Evolutionary conservation across 345 rosid species (phyloP).

Genomic region (Salix caprea): DNA sequence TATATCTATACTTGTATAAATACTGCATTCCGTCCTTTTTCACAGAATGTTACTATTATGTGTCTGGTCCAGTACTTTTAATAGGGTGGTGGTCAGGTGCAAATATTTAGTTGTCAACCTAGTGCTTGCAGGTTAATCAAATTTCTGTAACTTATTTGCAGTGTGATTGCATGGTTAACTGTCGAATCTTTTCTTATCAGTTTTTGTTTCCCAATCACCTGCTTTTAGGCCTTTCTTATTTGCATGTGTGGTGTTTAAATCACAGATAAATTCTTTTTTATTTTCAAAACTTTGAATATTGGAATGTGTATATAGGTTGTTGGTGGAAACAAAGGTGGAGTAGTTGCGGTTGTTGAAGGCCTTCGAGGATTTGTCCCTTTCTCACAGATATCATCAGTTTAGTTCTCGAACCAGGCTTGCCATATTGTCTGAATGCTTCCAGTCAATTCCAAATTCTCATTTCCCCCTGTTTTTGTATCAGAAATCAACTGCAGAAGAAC

Average conservation of each 20-base stretch:
- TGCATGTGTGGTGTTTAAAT: not conserved
- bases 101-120: not conserved
- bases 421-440: not conserved
- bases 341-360: conserved; percentile 79
- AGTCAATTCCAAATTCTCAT: not conserved
- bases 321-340: conserved; percentile 88
- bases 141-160: not conserved
- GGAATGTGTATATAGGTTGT: conserved; percentile 50
- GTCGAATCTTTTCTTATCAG: too few species aligned
- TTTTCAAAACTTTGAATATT: not conserved
- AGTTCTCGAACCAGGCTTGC: conserved; percentile 18
- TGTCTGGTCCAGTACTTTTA: not conserved
- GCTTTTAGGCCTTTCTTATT: not conserved
- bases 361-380: conserved; percentile 92
- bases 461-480: conserved; percentile 18
- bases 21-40: not conserved
- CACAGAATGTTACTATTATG: not conserved
- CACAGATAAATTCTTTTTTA: not conserved
- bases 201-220: not conserved
- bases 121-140: not conserved
- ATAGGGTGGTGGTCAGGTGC: not conserved
- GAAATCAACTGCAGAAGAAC: conserved; percentile 87
- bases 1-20: not conserved
- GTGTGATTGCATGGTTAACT: not conserved
- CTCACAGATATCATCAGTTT: conserved; percentile 82